Evolutionary conservation across 208 protist genomes (phyloP).

Genomic region (Novymonas esmeraldas): DNA sequence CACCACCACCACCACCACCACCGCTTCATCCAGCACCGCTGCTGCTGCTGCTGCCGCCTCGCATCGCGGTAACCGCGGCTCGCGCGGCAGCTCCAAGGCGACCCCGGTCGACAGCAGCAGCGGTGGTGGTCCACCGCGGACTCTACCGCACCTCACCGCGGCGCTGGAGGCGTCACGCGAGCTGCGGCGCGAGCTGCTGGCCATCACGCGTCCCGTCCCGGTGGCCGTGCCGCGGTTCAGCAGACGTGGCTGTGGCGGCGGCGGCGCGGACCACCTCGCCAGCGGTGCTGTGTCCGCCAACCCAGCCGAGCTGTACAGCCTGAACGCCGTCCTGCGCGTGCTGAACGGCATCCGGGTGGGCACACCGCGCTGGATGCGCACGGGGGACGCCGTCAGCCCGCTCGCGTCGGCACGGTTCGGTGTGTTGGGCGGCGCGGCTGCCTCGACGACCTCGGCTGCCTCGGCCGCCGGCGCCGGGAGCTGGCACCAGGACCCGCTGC

Average conservation of each 20-base stretch:
- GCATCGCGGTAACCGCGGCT: no score
- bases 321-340: slow-evolving; percentile 56
- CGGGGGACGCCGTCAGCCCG: slow-evolving; percentile 12
- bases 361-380: slow-evolving; percentile 30
- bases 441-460: neutral
- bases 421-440: neutral
- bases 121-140: neutral
- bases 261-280: neutral
- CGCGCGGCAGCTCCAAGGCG: slow-evolving; percentile 2
- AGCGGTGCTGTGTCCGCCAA: slow-evolving; percentile 9
- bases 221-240: slow-evolving; percentile 23
- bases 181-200: slow-evolving; percentile 31
- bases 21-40: no score
- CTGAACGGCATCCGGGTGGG: slow-evolving; percentile 31
- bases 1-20: neutral
- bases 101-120: neutral
- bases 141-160: slow-evolving; percentile 11
- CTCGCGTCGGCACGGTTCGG: slow-evolving; percentile 17
- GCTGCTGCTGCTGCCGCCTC: no score
- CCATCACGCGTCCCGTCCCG: slow-evolving; percentile 23
- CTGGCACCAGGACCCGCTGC: slow-evolving; percentile 17
- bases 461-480: neutral
- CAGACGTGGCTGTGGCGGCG: neutral
- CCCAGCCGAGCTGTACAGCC: slow-evolving; percentile 37
- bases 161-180: slow-evolving; percentile 12